phyloP scores from a whole-genome alignment of 2,329 filamentous ascomycete genomes.

The Alternaria consortialis region DNA sequence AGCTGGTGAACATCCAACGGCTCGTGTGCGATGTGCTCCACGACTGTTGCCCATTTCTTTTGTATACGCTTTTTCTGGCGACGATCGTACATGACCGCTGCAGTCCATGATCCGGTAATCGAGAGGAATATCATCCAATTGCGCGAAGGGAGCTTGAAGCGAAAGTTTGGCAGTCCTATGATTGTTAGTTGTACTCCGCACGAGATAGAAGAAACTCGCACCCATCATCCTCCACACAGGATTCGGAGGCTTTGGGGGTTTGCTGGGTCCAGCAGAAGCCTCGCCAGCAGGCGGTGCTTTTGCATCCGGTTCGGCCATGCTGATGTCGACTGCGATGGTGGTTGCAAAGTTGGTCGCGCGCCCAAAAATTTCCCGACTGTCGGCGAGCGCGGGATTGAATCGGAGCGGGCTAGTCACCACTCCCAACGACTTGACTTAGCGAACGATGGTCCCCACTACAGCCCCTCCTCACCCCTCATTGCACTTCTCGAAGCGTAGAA shows the following conservation, averaged over 20 bases:
- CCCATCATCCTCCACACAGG: constrained; percentile 54
- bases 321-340: constrained; percentile 25
- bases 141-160: constrained; percentile 85
- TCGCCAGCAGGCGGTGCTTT: constrained; percentile 38
- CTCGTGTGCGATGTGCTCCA: constrained; percentile 84
- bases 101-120: constrained; percentile 78
- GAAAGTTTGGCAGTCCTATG: constrained; percentile 81
- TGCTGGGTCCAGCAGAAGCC: constrained; percentile 32
- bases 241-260: constrained; percentile 47
- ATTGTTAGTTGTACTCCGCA: constrained; percentile 19
- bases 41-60: constrained; percentile 84
- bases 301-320: constrained; percentile 45
- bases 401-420: constrained; percentile 20
- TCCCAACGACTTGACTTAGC: not conserved
- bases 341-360: constrained; percentile 21
- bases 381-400: constrained; percentile 28
- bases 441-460: not conserved
- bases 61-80: constrained; percentile 87
- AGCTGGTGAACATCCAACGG: constrained; percentile 75
- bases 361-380: constrained; percentile 38
- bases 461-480: constrained; percentile 9
- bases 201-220: constrained; percentile 21
- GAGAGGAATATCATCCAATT: constrained; percentile 98
- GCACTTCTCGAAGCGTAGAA: not conserved
- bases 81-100: constrained; percentile 88